Conservation (phyloP, 768 basidiomycete species). For the Boletus rubroflammeus region DNA sequence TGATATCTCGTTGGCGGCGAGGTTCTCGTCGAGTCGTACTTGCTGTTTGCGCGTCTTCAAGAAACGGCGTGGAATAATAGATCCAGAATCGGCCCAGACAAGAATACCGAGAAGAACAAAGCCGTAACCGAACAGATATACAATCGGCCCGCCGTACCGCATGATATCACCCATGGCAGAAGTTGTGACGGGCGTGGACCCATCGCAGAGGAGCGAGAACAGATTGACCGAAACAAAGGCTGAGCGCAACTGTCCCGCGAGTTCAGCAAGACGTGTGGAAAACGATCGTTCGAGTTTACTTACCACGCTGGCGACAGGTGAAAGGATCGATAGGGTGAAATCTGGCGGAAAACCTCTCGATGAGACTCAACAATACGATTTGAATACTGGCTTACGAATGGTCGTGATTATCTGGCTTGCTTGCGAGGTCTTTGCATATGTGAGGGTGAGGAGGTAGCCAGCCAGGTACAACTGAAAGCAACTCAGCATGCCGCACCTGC, state of each 20-base stretch:
- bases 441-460: slow-evolving; percentile 67
- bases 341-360: slow-evolving; percentile 31
- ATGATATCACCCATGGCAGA: slow-evolving; percentile 50
- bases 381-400: slow-evolving; percentile 40
- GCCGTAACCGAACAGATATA: slow-evolving; percentile 63
- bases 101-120: slow-evolving; percentile 59
- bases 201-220: slow-evolving; percentile 70
- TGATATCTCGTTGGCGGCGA: slow-evolving; percentile 13
- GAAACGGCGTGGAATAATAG: slow-evolving; percentile 41
- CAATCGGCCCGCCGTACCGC: slow-evolving; percentile 70
- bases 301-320: slow-evolving; percentile 69
- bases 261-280: background rate
- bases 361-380: background rate
- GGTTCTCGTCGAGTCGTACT: slow-evolving; percentile 9
- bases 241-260: slow-evolving; percentile 49
- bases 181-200: slow-evolving; percentile 42
- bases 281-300: slow-evolving; percentile 24
- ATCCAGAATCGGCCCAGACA: slow-evolving; percentile 71
- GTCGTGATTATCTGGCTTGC: slow-evolving; percentile 54
- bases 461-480: slow-evolving; percentile 53
- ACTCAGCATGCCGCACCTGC: background rate
- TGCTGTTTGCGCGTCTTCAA: slow-evolving; percentile 22
- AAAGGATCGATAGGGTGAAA: slow-evolving; percentile 62
- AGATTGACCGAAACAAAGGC: slow-evolving; percentile 74
- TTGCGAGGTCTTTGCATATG: slow-evolving; percentile 62